Evolutionary conservation across 176 grass and related monocot species (phyloP).

Genomic region (Metroxylon sagu): DNA sequence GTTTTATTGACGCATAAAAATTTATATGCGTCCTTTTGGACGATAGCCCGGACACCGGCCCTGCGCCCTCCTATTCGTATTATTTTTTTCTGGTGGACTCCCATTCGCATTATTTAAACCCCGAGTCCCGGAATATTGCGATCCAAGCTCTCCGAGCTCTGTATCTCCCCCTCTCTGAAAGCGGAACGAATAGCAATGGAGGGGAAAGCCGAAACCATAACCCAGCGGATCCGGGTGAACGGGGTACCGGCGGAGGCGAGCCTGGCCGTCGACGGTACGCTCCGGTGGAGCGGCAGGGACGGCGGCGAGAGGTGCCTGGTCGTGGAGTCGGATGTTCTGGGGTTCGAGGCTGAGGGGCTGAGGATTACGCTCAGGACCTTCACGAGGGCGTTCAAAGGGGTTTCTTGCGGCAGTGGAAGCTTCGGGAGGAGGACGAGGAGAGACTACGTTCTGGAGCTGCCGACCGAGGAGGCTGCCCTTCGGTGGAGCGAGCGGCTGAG

Average conservation of each 20-base stretch:
- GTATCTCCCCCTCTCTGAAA: neutral
- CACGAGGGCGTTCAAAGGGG: slow-evolving; percentile 7
- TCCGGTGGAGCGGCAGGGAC: slow-evolving; percentile 28
- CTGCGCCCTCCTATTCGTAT: too few species aligned
- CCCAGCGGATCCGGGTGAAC: slow-evolving; percentile 29
- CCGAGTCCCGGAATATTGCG: too few species aligned
- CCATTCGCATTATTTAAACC: too few species aligned
- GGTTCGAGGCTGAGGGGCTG: slow-evolving; percentile 34
- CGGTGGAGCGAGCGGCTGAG: slow-evolving; percentile 29
- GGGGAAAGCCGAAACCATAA: too few species aligned
- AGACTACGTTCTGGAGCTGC: slow-evolving; percentile 58
- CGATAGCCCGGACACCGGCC: too few species aligned
- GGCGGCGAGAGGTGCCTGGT: slow-evolving; percentile 23
- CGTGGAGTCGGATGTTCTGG: slow-evolving; percentile 54
- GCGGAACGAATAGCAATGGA: slow-evolving; percentile 1
- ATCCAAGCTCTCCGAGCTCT: too few species aligned
- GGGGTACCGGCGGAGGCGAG: slow-evolving; percentile 33
- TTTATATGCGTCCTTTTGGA: too few species aligned
- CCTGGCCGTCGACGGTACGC: slow-evolving; percentile 35
- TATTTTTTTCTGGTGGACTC: too few species aligned
- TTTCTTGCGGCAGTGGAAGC: slow-evolving; percentile 15
- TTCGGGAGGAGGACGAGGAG: slow-evolving; percentile 30
- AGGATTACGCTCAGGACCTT: slow-evolving; percentile 47
- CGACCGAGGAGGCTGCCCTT: slow-evolving; percentile 24
- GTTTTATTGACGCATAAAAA: too few species aligned